Conservation (phyloP, 192 early-diverging fungal species). For the Funneliformis mosseae region DNA sequence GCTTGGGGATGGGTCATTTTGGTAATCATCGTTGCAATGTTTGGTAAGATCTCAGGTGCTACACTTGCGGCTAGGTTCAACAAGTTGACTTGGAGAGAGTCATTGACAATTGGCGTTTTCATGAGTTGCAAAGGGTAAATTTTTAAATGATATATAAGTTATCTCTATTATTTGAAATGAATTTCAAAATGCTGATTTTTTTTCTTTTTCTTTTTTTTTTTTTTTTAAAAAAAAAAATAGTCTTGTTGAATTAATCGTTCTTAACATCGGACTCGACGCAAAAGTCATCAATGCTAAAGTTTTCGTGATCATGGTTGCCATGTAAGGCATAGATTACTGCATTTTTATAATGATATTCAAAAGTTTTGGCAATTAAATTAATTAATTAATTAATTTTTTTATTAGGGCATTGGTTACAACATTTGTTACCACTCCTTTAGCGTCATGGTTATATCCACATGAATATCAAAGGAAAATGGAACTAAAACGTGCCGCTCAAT, state of each 20-base stretch:
- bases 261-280: slow-evolving; percentile 89
- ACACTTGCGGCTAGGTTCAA: slow-evolving; percentile 64
- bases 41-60: slow-evolving; percentile 88
- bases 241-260: slow-evolving; percentile 92
- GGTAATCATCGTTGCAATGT: slow-evolving; percentile 73
- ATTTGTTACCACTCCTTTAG: slow-evolving; percentile 81
- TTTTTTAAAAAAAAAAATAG: no score
- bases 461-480: slow-evolving; percentile 54
- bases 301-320: slow-evolving; percentile 58
- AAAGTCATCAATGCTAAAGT: slow-evolving; percentile 72
- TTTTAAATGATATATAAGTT: not conserved
- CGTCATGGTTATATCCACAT: slow-evolving; percentile 72
- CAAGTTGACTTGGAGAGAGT: slow-evolving; percentile 82
- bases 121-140: slow-evolving; percentile 92
- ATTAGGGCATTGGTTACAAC: slow-evolving; percentile 86
- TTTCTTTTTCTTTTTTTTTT: slow-evolving; percentile 24
- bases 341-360: not conserved
- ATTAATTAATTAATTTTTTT: slow-evolving; percentile 38
- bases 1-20: slow-evolving; percentile 82
- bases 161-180: not conserved
- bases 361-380: no score
- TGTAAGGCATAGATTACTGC: slow-evolving; percentile 43
- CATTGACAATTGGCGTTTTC: slow-evolving; percentile 80
- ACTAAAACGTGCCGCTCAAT: not conserved
- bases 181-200: slow-evolving; percentile 8